Base-by-base conservation (phyloP, 2,329 filamentous ascomycete genomes). In the Teratosphaeria nubilosa region DNA sequence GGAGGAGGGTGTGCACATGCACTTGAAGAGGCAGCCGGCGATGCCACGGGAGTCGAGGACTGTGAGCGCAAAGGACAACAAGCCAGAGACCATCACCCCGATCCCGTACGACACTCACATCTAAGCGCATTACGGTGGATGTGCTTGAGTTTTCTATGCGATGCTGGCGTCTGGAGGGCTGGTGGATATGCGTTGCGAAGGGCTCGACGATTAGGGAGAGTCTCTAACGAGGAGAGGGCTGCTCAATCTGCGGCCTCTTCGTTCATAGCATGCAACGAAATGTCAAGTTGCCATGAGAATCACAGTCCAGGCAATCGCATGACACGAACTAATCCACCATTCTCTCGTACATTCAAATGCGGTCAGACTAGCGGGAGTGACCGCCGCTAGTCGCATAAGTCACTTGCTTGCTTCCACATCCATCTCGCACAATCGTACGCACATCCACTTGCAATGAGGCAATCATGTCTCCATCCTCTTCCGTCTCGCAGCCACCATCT, bases 61-160 rank as follows among this genome's bases (percentile, higher is more conserved):
- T 65, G 84, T 97, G 75, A 87, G 84, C 72, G 80, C 86, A 71
- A 86, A 85, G 80, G 87, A 90, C 75, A 89, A 90, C 82, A 82
- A 85, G 76, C 90, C 91, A 65, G 90, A 96, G 86, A 96, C 88
- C 70, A 85, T 97, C 73, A 85, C 86, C 64, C 91, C 92, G 70
- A 84, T 97, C 71, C 80, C 94, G 73, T 99, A 97, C 86, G 94
- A 97, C 85, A 99, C 94, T 72, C 92, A 90, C 75, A 97, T 99
- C 79, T 99, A 94, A 85, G 51, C 24, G 51, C 31, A 30, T 20
- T 13, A 34, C 22, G 2, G 16, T 16, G 25, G 20, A 16, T 53
- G 51, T 30, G 51, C 22, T 53, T 30, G 51, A 13, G 54, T 30
- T 56, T 56, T 16, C 51, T 53, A 53, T 53, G 51, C 41, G 41